Evolutionary conservation across 148 eudicot species (phyloP), one percentile per base, ranked within the genome.

Genomic region (Camellia japonica): DNA sequence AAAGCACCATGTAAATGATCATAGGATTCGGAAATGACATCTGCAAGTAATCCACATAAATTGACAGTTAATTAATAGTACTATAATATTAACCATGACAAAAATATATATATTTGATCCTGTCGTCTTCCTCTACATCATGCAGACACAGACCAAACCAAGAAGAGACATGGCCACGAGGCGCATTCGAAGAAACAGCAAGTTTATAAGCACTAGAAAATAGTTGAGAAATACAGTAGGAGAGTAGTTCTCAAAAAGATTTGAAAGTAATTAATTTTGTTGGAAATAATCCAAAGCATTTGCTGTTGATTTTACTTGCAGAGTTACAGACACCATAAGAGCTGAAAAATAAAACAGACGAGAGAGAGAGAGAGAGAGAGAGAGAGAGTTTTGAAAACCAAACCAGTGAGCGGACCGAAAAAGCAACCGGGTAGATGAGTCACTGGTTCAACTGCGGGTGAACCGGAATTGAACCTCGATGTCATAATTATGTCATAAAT

Each of bases 11-110:
- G 30, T 11, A 11, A 5, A 60, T 7, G 70, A 56, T 90, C 84
- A 90, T 9, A 90, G 86, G 81, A 90, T 86, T 60, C 88, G 89
- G 82, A 91, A 91, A 83, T 91, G 91, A 56, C 95, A 91, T 84
- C 94, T 91, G 94, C 86, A 83, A 61, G 66, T 16, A 76, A 75
- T 52, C 60, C 43, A 71, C 44, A 13, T 23, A 23, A 70, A 30
- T 14, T 46, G 10, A 20, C 18, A 74, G 52, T 60, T 20, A 76
- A 30, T 30, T 30, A 1, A 56, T 3, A 52, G 2, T 20, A n/a
- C 2, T 52, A 23, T 3, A 51, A 2, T 1, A 54, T 6, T 7
- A 2, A 61, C 30, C 6, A 16, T 59, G 46, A 8, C 68, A 46
- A 56, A 2, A 58, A 14, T 41, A 30, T 30, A 30, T 30, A 30